phyloP scores from a whole-genome alignment of 1,284 basidiomycete genomes.

The Ganoderma meredithae region DNA sequence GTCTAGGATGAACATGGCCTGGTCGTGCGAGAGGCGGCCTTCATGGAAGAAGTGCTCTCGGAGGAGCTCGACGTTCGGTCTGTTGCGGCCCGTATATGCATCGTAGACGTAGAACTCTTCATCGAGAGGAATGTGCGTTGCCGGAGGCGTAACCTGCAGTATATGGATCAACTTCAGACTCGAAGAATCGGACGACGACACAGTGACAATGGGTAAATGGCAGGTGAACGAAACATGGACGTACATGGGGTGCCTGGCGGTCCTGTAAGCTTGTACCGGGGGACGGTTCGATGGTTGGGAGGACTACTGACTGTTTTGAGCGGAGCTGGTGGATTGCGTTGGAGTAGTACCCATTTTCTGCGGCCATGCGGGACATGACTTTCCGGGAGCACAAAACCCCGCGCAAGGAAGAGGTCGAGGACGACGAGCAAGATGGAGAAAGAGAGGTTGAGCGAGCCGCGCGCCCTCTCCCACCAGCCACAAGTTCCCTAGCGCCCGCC shows the following conservation, averaged over 20 bases:
- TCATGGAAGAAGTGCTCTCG: slow-evolving; percentile 95
- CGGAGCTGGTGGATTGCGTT: slow-evolving; percentile 24
- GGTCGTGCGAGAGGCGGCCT: slow-evolving; percentile 85
- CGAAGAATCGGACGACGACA: not conserved
- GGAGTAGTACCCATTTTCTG: slow-evolving; percentile 26
- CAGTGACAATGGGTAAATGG: not conserved
- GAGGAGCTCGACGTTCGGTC: slow-evolving; percentile 87
- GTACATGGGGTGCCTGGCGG: slow-evolving; percentile 34
- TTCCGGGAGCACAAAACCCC: no score
- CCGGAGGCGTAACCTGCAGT: slow-evolving; percentile 43
- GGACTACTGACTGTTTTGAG: slow-evolving; percentile 32
- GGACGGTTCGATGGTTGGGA: slow-evolving; percentile 25
- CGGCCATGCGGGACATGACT: slow-evolving; percentile 19
- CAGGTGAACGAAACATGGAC: slow-evolving; percentile 8
- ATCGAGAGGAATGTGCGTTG: slow-evolving; percentile 42
- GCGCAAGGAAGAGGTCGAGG: not conserved
- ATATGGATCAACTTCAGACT: not conserved
- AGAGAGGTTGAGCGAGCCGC: not conserved
- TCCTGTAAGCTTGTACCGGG: slow-evolving; percentile 33
- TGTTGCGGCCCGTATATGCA: slow-evolving; percentile 48
- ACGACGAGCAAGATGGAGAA: not conserved
- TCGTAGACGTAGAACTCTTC: slow-evolving; percentile 46
- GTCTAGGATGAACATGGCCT: slow-evolving; percentile 89
- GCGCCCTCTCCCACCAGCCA: not conserved
- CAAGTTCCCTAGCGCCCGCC: not conserved